A percentile compares a stretch with the other conserved stretches of the same genome.
Conservation (phyloP, 768 basidiomycete species). For the Leccinellum albellum region DNA sequence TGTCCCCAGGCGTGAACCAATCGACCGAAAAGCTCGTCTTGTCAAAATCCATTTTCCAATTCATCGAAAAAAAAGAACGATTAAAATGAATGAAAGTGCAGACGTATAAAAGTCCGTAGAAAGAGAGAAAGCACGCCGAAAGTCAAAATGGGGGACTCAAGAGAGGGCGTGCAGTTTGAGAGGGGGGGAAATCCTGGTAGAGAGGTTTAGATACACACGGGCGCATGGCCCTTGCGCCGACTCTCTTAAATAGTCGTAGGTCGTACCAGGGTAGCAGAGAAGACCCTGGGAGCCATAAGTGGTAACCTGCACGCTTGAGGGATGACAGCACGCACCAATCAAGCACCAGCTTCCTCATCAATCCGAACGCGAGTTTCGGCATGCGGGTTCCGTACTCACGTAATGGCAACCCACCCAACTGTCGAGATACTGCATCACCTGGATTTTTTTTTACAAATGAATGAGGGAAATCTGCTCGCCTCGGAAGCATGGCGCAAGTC, state of each 20-base stretch:
- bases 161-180: background rate
- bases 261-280: slow-evolving; percentile 11
- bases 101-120: slow-evolving; percentile 2
- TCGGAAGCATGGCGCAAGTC: too few relatives aligned
- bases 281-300: slow-evolving; percentile 15
- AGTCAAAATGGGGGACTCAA: background rate
- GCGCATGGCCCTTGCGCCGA: background rate
- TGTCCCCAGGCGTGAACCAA: slow-evolving; percentile 30
- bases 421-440: background rate
- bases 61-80: background rate
- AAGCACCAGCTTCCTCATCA: slow-evolving; percentile 3
- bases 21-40: slow-evolving; percentile 30
- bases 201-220: slow-evolving; percentile 5
- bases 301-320: slow-evolving; percentile 7
- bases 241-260: slow-evolving; percentile 16
- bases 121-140: background rate
- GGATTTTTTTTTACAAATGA: background rate
- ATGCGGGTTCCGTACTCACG: background rate
- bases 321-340: slow-evolving; percentile 6
- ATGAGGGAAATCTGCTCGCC: background rate
- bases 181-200: slow-evolving; percentile 2
- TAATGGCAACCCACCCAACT: background rate
- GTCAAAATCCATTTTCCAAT: slow-evolving; percentile 31
- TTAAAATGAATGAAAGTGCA: slow-evolving; percentile 4
- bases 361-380: slow-evolving; percentile 1